Evolutionary conservation across 1,284 basidiomycete genomes (phyloP).

Genomic region (Schizophyllum commune): DNA sequence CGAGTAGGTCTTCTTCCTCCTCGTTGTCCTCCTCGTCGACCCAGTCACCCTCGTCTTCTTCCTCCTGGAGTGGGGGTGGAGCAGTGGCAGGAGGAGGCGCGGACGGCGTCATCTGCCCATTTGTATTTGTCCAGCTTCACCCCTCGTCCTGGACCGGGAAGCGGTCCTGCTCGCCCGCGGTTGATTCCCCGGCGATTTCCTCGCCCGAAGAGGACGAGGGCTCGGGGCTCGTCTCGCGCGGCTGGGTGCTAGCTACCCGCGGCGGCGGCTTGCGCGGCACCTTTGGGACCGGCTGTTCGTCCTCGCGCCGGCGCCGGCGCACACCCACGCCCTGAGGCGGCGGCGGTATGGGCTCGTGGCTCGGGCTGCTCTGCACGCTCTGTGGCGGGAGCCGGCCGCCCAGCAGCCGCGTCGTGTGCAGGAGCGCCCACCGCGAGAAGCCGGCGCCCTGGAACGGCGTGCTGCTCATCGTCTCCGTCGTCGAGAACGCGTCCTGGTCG

Average conservation of each 20-base stretch:
- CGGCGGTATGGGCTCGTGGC: slow-evolving; percentile 59
- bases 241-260: slow-evolving; percentile 72
- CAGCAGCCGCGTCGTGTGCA: slow-evolving; percentile 44
- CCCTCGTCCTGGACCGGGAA: slow-evolving; percentile 36
- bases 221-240: slow-evolving; percentile 73
- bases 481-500: slow-evolving; percentile 38
- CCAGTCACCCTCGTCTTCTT: slow-evolving; percentile 53
- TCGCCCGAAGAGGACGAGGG: slow-evolving; percentile 43
- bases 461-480: slow-evolving; percentile 54
- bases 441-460: slow-evolving; percentile 54
- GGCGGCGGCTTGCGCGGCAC: slow-evolving; percentile 34
- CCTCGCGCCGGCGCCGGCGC: slow-evolving; percentile 20
- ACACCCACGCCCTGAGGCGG: slow-evolving; percentile 28
- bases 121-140: not conserved
- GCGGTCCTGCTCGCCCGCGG: slow-evolving; percentile 10
- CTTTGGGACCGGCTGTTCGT: slow-evolving; percentile 18
- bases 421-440: slow-evolving; percentile 62
- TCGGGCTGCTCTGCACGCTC: slow-evolving; percentile 68
- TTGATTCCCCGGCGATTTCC: slow-evolving; percentile 48
- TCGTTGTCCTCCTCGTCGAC: slow-evolving; percentile 65
- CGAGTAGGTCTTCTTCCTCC: slow-evolving; percentile 61
- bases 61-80: slow-evolving; percentile 1
- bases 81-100: slow-evolving; percentile 6
- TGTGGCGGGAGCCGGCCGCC: slow-evolving; percentile 34
- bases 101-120: not conserved